Conservation (phyloP, 2,329 filamentous ascomycete genomes). For the Trichoderma sp. region DNA sequence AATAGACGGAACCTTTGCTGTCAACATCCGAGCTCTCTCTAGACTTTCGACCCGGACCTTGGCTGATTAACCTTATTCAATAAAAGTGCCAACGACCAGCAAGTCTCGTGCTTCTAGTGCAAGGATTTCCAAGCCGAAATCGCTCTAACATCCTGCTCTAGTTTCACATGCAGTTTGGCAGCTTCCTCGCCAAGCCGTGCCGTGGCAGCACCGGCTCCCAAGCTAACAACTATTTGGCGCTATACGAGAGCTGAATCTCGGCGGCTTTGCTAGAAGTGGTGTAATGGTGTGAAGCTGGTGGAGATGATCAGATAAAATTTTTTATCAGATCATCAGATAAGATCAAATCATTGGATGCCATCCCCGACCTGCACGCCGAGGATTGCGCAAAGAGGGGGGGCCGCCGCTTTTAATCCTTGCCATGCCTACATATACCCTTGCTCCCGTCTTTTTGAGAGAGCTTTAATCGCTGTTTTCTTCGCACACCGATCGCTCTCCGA, state of each 20-base stretch:
- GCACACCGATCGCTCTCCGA: slow-evolving; percentile 1
- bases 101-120: neutral
- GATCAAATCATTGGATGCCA: slow-evolving; percentile 19
- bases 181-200: neutral
- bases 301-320: slow-evolving; percentile 23
- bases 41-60: neutral
- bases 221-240: neutral
- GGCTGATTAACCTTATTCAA: neutral
- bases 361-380: neutral
- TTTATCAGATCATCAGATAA: slow-evolving; percentile 28
- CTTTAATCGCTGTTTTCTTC: neutral
- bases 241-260: neutral
- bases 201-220: neutral
- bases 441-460: neutral
- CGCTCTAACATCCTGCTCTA: neutral
- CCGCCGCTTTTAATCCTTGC: neutral
- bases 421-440: neutral
- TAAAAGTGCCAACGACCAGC: neutral
- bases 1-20: neutral
- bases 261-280: neutral
- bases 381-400: slow-evolving; percentile 1
- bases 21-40: neutral
- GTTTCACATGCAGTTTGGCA: slow-evolving; percentile 1
- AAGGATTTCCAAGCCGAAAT: neutral
- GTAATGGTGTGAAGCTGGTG: neutral